A percentile compares a stretch with the other conserved stretches of the same genome.
Evolutionary conservation across 73 alveolate species (phyloP).

Genomic region (Paramecium tetraurelia): DNA sequence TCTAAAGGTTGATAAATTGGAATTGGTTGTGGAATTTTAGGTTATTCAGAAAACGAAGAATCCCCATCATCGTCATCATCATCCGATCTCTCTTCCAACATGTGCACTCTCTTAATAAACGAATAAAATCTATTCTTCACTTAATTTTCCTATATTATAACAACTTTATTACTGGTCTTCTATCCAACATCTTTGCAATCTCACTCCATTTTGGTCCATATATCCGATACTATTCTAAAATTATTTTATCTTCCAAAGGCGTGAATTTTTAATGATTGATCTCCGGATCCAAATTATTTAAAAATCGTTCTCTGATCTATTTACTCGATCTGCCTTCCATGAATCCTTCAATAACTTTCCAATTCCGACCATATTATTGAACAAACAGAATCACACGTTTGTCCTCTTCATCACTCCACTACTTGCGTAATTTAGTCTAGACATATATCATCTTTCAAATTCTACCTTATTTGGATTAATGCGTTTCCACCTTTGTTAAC

Average conservation of each 20-base stretch:
- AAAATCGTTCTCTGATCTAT: conserved; percentile 17
- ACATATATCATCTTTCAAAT: background rate
- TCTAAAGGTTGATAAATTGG: conserved; percentile 10
- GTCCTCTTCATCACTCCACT: conserved; percentile 50
- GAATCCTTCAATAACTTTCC: conserved; percentile 12
- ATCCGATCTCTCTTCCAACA: background rate
- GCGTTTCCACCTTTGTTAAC: conserved; percentile 41
- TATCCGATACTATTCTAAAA: background rate
- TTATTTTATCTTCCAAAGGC: background rate
- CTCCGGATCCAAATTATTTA: conserved; percentile 35
- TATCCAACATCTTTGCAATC: conserved; percentile 16
- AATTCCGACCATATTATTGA: conserved; percentile 20
- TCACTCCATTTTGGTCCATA: conserved; percentile 56
- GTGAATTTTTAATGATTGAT: conserved; percentile 22
- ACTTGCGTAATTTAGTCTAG: conserved; percentile 1
- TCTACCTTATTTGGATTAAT: conserved; percentile 40
- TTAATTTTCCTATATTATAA: conserved; percentile 20
- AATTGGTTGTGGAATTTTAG: background rate
- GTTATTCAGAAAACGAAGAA: background rate
- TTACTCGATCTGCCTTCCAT: conserved; percentile 34
- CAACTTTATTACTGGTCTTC: conserved; percentile 25
- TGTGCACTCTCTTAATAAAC: conserved; percentile 10
- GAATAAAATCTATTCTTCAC: conserved; percentile 47
- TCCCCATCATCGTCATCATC: conserved; percentile 28
- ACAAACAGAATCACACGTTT: background rate